Conservation (phyloP, 345 rosid genomes). For the Ceriops tagal region DNA sequence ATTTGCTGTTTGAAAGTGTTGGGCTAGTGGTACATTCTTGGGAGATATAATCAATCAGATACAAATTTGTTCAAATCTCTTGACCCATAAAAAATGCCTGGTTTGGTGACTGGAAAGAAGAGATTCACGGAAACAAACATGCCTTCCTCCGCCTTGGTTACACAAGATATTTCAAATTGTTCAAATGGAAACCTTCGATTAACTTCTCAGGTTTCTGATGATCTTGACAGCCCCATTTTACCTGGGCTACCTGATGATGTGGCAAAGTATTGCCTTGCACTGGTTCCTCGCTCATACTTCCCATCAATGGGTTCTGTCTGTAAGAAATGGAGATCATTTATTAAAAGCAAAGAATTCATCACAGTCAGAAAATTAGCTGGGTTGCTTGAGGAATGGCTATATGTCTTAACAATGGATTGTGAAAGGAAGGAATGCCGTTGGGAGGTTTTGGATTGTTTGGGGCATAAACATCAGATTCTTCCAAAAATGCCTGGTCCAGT, state of each 20-base stretch:
- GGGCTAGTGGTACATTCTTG: conserved; percentile 25
- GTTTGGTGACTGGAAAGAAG: conserved; percentile 51
- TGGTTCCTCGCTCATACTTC: conserved; percentile 65
- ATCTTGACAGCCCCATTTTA: conserved; percentile 41
- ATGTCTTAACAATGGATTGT: conserved; percentile 54
- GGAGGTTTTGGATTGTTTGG: conserved; percentile 72
- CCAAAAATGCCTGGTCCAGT: conserved; percentile 76
- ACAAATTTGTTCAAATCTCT: conserved; percentile 23
- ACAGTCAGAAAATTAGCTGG: conserved; percentile 62
- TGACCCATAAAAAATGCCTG: conserved; percentile 37
- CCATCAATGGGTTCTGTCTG: conserved; percentile 76
- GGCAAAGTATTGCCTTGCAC: conserved; percentile 74
- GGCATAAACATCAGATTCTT: conserved; percentile 51
- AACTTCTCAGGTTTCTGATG: conserved; percentile 34
- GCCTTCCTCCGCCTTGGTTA: conserved; percentile 31
- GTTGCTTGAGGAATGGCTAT: conserved; percentile 81
- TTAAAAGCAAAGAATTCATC: conserved; percentile 78
- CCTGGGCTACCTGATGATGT: conserved; percentile 94
- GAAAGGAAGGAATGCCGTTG: conserved; percentile 71
- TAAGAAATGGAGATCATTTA: conserved; percentile 79
- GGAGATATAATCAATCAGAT: conserved; percentile 25
- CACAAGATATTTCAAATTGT: conserved; percentile 20
- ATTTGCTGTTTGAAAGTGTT: conserved; percentile 23
- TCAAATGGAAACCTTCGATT: conserved; percentile 35
- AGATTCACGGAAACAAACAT: conserved; percentile 16